phyloP scores from a whole-genome alignment of 306 rosid genomes.

The Calophaca sinica region DNA sequence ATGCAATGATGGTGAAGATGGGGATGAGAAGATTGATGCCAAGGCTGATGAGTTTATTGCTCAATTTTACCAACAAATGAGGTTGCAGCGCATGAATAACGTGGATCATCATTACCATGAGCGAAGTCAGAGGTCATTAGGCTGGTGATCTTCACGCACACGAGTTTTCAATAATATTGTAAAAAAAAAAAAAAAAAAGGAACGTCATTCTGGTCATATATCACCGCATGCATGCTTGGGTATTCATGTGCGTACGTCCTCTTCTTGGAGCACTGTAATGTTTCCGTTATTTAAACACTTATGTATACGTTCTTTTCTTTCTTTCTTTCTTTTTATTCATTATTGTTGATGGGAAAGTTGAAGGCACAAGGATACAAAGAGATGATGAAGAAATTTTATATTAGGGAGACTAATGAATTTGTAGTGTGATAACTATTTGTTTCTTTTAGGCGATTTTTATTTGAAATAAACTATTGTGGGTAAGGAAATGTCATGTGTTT shows the following conservation, averaged over 20 bases:
- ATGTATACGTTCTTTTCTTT: neutral
- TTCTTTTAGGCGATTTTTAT: slow-evolving; percentile 3
- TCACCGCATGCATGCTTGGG: neutral
- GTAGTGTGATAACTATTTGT: neutral
- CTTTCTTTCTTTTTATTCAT: neutral
- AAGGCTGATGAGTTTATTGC: slow-evolving; percentile 85
- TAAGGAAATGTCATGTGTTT: neutral
- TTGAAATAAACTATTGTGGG: neutral
- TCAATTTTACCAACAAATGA: slow-evolving; percentile 71
- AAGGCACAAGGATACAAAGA: neutral
- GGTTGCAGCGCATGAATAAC: slow-evolving; percentile 56
- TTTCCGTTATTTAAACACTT: neutral
- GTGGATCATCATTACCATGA: slow-evolving; percentile 41
- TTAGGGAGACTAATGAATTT: slow-evolving; percentile 16
- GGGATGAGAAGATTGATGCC: slow-evolving; percentile 67
- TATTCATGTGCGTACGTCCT: too few species aligned
- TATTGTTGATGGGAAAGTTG: slow-evolving; percentile 2
- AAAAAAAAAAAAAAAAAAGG: too few species aligned
- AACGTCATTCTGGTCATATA: too few species aligned
- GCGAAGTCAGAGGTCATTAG: slow-evolving; percentile 61
- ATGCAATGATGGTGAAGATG: slow-evolving; percentile 46
- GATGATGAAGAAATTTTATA: neutral
- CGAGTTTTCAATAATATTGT: too few species aligned
- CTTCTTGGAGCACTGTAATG: neutral
- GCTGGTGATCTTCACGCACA: neutral